These are phyloP conservation scores for Colletotrichum spaethianum DNA, from an alignment of 2,329 filamentous ascomycete species.

Conservation along the genomic window DNA sequence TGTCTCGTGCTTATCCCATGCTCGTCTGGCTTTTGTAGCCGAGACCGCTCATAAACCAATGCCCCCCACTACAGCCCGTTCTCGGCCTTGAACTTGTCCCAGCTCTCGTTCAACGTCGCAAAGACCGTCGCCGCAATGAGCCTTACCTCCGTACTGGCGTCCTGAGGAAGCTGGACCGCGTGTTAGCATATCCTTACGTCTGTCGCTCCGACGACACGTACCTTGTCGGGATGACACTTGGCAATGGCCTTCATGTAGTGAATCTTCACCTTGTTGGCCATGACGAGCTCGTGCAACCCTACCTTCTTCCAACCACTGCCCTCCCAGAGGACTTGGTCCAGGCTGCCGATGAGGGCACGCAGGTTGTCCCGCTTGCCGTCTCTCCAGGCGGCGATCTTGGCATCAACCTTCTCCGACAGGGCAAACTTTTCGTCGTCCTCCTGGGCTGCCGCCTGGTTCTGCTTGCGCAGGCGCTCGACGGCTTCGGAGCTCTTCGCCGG, in stretches of 20 bases:
- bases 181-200: conserved; percentile 8
- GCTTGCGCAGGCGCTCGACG: conserved; percentile 84
- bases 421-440: conserved; percentile 95
- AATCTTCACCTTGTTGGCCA: conserved; percentile 96
- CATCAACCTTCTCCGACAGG: conserved; percentile 88
- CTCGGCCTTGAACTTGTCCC: conserved; percentile 81
- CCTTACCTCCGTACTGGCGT: conserved; percentile 74
- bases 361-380: conserved; percentile 94
- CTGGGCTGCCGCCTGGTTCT: conserved; percentile 87
- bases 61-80: conserved; percentile 69
- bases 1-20: not conserved
- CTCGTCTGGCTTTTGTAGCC: too few species aligned
- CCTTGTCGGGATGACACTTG: conserved; percentile 99
- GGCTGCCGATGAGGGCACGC: conserved; percentile 85
- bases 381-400: conserved; percentile 83
- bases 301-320: conserved; percentile 97
- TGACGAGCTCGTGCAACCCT: conserved; percentile 91
- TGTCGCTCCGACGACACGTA: conserved; percentile 61
- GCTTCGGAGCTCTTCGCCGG: conserved; percentile 77
- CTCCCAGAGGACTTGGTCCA: conserved; percentile 93
- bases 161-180: conserved; percentile 69
- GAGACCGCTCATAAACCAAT: not conserved
- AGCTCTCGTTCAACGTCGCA: conserved; percentile 78
- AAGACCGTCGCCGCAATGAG: conserved; percentile 78
- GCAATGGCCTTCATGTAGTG: conserved; percentile 99